These are phyloP conservation scores for Ceratocystis harringtonii DNA, from an alignment of 2,329 filamentous ascomycete species.

Conservation along the genomic window DNA sequence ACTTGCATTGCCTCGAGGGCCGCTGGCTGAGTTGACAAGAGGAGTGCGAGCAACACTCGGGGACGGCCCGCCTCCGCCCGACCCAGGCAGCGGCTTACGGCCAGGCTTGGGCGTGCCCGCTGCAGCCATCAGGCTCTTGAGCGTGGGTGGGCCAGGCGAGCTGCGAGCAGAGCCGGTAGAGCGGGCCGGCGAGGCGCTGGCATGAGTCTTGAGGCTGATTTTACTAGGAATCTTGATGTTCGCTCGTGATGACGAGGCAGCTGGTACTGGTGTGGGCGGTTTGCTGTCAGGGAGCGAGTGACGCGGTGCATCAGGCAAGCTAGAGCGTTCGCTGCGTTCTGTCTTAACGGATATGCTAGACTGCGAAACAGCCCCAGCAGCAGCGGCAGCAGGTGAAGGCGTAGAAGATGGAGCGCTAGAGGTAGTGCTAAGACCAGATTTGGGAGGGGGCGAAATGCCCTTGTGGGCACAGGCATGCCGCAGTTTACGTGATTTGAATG, in stretches of 20 bases:
- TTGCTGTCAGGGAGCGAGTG: slow-evolving; percentile 11
- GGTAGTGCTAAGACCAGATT: not conserved
- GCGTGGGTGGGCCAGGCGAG: slow-evolving; percentile 9
- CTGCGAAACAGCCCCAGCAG: not conserved
- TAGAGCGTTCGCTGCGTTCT: slow-evolving; percentile 13
- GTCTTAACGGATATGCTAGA: slow-evolving; percentile 14
- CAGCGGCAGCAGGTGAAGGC: not conserved
- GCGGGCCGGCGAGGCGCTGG: slow-evolving; percentile 1
- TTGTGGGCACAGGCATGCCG: slow-evolving; percentile 14
- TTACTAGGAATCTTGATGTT: slow-evolving; percentile 15
- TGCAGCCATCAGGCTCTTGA: slow-evolving; percentile 14
- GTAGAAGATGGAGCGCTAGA: slow-evolving; percentile 10
- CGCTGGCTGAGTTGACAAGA: not conserved
- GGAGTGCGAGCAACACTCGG: not conserved
- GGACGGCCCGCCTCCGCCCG: not conserved
- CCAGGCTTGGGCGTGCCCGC: slow-evolving; percentile 10
- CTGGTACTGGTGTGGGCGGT: not conserved
- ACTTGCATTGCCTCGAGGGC: not conserved
- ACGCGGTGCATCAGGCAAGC: slow-evolving; percentile 10
- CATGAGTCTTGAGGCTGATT: slow-evolving; percentile 12
- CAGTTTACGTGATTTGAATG: slow-evolving; percentile 13
- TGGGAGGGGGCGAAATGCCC: slow-evolving; percentile 11
- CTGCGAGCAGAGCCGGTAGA: not conserved
- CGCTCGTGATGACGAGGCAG: not conserved
- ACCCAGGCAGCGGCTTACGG: slow-evolving; percentile 14